Percentiles rank a stretch among this genome's conserved stretches.
These are phyloP conservation scores for Rosa hybrid DNA, from an alignment of 331 rosid genomes.

Conservation along the genomic window DNA sequence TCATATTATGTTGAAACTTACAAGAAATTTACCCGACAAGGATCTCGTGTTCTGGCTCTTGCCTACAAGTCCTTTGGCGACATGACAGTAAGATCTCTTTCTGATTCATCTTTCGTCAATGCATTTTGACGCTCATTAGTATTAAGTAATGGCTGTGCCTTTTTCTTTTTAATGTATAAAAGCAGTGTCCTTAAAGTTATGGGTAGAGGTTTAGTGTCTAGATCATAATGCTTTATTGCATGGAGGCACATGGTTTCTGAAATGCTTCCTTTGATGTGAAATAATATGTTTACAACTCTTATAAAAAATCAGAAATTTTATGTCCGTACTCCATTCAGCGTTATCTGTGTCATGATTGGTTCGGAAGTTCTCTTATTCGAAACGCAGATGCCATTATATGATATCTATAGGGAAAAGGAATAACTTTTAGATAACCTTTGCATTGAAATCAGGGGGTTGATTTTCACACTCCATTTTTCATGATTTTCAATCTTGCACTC, in stretches of 20 bases:
- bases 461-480: not conserved
- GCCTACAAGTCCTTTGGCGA: conserved; percentile 92
- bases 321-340: not conserved
- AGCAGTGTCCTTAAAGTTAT: not conserved
- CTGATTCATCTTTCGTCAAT: not conserved
- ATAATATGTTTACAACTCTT: not conserved
- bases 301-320: not conserved
- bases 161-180: not conserved
- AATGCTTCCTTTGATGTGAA: not conserved
- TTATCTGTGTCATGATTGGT: not conserved
- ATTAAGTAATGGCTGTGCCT: not conserved
- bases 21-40: conserved; percentile 91
- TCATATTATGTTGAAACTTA: conserved; percentile 80
- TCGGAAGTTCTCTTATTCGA: not conserved
- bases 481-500: not conserved
- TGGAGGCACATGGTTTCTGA: not conserved
- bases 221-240: not conserved
- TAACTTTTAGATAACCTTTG: not conserved
- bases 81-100: conserved; percentile 78
- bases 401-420: not conserved
- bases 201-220: not conserved
- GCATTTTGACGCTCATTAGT: not conserved
- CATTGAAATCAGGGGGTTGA: not conserved
- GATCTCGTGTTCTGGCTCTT: conserved; percentile 98
- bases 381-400: not conserved